phyloP scores from a whole-genome alignment of 352 stramenopile species.

The Pythium dissimile region DNA sequence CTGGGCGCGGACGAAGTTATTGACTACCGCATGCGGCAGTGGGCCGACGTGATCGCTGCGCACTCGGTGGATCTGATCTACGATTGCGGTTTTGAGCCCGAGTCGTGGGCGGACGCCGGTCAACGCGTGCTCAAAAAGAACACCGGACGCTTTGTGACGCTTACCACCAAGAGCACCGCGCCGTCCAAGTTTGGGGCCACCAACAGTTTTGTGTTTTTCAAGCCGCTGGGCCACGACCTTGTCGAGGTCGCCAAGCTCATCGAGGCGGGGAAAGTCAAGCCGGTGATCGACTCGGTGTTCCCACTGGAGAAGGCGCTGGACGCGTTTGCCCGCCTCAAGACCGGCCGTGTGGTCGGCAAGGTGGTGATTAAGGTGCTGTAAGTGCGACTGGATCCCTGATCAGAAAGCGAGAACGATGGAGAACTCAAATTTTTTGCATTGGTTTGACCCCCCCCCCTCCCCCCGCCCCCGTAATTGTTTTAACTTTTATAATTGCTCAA shows the following conservation, averaged over 20 bases:
- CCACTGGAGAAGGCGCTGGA: slow-evolving; percentile 28
- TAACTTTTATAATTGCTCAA: too few species aligned
- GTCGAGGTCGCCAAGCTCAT: slow-evolving; percentile 26
- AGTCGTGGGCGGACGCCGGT: slow-evolving; percentile 27
- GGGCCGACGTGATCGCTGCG: neutral
- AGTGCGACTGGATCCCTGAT: too few species aligned
- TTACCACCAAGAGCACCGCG: neutral
- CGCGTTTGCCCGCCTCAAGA: slow-evolving; percentile 32
- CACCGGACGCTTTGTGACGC: neutral
- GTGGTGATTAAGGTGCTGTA: slow-evolving; percentile 4
- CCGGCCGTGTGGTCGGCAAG: slow-evolving; percentile 28
- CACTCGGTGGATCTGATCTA: slow-evolving; percentile 10
- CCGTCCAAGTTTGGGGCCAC: neutral
- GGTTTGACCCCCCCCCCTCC: too few species aligned
- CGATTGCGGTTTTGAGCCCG: slow-evolving; percentile 16
- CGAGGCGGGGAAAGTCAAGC: slow-evolving; percentile 22
- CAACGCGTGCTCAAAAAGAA: slow-evolving; percentile 24
- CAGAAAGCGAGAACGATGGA: too few species aligned
- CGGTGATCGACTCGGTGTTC: slow-evolving; percentile 21
- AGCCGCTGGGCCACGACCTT: slow-evolving; percentile 22
- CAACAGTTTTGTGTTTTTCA: neutral
- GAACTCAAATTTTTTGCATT: too few species aligned
- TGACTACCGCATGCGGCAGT: slow-evolving; percentile 35
- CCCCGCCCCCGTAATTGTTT: slow-evolving; percentile 25
- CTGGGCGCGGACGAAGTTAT: slow-evolving; percentile 38